Percentiles rank a stretch among this genome's conserved stretches.
Evolutionary conservation across 129 eudicot genomes (phyloP).

Genomic region (Pseudognaphalium luteoalbum): DNA sequence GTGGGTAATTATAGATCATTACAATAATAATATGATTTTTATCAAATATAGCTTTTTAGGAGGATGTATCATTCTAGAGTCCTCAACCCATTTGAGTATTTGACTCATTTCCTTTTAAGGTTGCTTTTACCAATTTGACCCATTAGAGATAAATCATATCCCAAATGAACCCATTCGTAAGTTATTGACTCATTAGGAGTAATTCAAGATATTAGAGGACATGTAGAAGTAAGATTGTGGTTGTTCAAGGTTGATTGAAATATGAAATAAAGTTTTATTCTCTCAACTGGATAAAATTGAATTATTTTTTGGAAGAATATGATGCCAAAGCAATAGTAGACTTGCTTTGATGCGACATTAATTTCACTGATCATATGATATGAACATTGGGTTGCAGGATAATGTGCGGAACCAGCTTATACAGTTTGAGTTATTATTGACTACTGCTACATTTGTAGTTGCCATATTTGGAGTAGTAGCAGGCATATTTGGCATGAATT

Average conservation of each 20-base stretch:
- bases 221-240: neutral
- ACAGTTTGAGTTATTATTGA: constrained; percentile 81
- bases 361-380: neutral
- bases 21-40: neutral
- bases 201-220: too few relatives aligned
- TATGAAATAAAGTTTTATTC: neutral
- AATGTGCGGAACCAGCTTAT: constrained; percentile 92
- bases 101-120: neutral
- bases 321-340: neutral
- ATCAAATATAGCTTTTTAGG: neutral
- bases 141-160: neutral
- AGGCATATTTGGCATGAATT: constrained; percentile 96
- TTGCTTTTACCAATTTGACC: neutral
- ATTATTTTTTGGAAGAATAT: neutral
- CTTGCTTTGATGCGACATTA: neutral
- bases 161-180: neutral
- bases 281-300: neutral
- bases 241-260: neutral
- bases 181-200: too few relatives aligned
- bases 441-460: constrained; percentile 91
- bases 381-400: constrained; percentile 52
- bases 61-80: neutral
- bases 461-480: constrained; percentile 97
- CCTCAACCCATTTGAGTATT: neutral
- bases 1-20: neutral